Percentiles rank a stretch among this genome's conserved stretches.
Conservation (phyloP, 768 basidiomycete genomes). For the Mycena vitilis region DNA sequence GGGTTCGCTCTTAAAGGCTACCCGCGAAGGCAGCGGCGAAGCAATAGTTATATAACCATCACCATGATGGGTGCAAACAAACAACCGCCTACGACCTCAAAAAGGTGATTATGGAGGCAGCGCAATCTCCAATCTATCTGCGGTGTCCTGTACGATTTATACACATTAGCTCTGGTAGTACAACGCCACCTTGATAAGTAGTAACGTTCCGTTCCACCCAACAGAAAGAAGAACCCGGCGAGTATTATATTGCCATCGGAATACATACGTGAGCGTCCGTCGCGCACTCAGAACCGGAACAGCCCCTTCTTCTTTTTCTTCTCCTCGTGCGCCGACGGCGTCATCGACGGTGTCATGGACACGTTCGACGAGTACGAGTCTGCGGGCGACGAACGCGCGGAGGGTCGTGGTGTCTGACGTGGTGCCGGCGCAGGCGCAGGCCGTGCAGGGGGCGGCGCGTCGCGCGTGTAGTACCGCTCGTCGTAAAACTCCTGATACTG, state of each 20-base stretch:
- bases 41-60: background rate
- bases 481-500: constrained; percentile 84
- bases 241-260: constrained; percentile 12
- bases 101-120: no score
- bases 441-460: constrained; percentile 66
- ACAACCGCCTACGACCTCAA: no score
- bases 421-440: constrained; percentile 44
- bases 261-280: background rate
- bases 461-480: constrained; percentile 77
- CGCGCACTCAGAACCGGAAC: constrained; percentile 67
- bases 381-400: constrained; percentile 45
- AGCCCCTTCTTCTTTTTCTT: constrained; percentile 86
- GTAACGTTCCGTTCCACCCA: constrained; percentile 18
- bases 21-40: no score
- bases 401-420: constrained; percentile 14
- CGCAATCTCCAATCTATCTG: background rate
- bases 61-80: background rate
- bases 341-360: constrained; percentile 49
- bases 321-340: constrained; percentile 56
- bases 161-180: constrained; percentile 31
- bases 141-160: constrained; percentile 13
- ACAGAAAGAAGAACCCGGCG: constrained; percentile 11
- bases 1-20: no score
- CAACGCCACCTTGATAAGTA: constrained; percentile 18
- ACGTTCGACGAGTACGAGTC: constrained; percentile 28